Evolutionary conservation across 305 asterid species (phyloP).

Genomic region (Petunia hybrid): DNA sequence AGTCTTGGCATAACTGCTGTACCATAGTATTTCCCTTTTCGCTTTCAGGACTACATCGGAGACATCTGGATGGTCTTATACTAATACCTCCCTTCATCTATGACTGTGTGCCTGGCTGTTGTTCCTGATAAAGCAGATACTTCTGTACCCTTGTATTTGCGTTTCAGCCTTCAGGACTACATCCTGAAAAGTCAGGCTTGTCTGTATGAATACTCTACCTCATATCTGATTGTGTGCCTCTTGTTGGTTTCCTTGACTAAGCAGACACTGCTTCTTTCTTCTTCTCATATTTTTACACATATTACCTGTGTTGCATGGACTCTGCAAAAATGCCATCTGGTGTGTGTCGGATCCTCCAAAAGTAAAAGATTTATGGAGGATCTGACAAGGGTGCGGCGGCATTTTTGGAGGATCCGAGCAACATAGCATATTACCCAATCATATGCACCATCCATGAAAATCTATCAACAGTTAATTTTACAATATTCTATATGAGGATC

Average conservation of each 20-base stretch:
- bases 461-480: slow-evolving; percentile 11
- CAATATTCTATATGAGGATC: slow-evolving; percentile 26
- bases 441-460: slow-evolving; percentile 14
- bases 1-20: neutral
- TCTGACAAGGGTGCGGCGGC: too few relatives aligned
- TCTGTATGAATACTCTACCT: neutral
- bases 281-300: neutral
- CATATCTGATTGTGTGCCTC: slow-evolving; percentile 21
- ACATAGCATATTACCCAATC: neutral
- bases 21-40: neutral
- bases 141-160: neutral
- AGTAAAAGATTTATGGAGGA: too few relatives aligned
- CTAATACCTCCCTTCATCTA: neutral
- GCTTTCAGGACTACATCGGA: slow-evolving; percentile 20
- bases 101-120: slow-evolving; percentile 24
- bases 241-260: neutral
- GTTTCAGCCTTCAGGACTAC: neutral
- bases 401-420: too few relatives aligned
- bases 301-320: neutral
- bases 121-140: slow-evolving; percentile 19
- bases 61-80: neutral
- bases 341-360: too few relatives aligned
- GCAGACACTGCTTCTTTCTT: neutral
- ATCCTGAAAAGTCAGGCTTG: neutral
- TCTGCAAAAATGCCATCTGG: too few relatives aligned